Evolutionary conservation across 1,284 basidiomycete genomes (phyloP).

Genomic region (Cystobasidium slooffiae): DNA sequence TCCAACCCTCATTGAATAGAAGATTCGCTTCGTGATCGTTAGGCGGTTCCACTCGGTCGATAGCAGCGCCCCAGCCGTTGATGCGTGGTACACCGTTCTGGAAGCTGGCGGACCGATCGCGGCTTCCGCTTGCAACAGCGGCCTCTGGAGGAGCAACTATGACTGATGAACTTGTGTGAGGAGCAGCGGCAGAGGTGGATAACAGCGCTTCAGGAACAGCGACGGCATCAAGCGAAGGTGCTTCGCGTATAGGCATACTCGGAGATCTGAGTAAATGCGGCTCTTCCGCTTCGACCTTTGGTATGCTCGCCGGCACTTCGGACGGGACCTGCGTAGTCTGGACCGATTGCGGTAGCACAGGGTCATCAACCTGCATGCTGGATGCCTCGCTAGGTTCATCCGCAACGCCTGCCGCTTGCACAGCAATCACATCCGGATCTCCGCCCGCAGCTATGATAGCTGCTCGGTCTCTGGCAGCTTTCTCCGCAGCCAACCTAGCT

Average conservation of each 20-base stretch:
- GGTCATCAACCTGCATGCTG: too few relatives aligned
- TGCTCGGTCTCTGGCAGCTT: slow-evolving; percentile 1
- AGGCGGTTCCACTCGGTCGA: slow-evolving; percentile 8
- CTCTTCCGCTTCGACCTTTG: not conserved
- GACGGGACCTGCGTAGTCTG: too few relatives aligned
- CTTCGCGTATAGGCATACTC: too few relatives aligned
- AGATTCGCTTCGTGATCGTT: slow-evolving; percentile 29
- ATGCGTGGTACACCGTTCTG: not conserved
- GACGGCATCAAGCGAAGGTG: too few relatives aligned
- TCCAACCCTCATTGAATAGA: slow-evolving; percentile 41
- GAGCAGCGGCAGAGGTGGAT: too few relatives aligned
- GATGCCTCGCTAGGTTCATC: too few relatives aligned
- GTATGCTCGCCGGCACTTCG: not conserved
- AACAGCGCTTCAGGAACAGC: too few relatives aligned
- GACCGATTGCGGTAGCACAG: too few relatives aligned
- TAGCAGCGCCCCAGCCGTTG: slow-evolving; percentile 18
- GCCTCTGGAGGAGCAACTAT: not conserved
- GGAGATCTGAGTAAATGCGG: too few relatives aligned
- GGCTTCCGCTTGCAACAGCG: not conserved
- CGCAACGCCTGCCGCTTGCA: not conserved
- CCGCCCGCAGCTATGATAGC: slow-evolving; percentile 12
- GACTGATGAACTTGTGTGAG: not conserved
- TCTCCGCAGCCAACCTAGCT: slow-evolving; percentile 13
- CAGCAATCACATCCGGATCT: not conserved
- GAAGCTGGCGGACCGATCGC: not conserved